Evolutionary conservation across 108 stramenopile genomes (phyloP).

Genomic region (Licmophora abbreviata): DNA sequence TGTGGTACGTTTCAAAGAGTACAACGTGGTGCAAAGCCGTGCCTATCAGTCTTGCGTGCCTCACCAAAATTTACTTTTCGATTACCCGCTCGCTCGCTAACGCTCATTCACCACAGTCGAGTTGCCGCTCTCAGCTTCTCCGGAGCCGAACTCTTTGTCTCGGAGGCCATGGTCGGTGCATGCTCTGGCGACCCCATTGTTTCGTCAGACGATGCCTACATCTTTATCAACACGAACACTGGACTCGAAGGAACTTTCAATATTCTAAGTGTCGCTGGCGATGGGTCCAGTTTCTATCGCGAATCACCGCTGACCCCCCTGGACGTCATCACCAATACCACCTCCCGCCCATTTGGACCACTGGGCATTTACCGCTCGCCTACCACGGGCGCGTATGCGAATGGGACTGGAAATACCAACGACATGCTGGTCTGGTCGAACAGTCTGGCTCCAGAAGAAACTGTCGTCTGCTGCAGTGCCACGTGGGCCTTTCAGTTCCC

Average conservation of each 20-base stretch:
- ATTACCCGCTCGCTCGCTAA: too few relatives aligned
- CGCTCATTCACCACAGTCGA: too few relatives aligned
- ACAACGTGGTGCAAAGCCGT: background rate
- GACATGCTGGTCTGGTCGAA: conserved; percentile 13
- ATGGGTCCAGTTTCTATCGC: conserved; percentile 24
- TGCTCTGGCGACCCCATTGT: conserved; percentile 24
- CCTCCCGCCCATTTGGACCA: conserved; percentile 10
- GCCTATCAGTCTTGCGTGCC: too few relatives aligned
- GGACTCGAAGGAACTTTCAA: conserved; percentile 1
- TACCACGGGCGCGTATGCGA: conserved; percentile 23
- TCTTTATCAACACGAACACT: conserved; percentile 36
- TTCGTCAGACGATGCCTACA: conserved; percentile 24
- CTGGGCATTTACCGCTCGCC: conserved; percentile 36
- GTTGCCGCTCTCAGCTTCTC: conserved; percentile 21
- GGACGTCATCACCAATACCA: conserved; percentile 7
- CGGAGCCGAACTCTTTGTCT: conserved; percentile 17
- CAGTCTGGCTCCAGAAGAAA: conserved; percentile 6
- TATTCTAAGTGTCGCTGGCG: too few relatives aligned
- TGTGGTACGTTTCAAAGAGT: background rate
- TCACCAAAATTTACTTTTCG: background rate
- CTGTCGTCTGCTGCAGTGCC: conserved; percentile 9
- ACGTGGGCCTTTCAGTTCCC: conserved; percentile 30
- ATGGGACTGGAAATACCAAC: conserved; percentile 19
- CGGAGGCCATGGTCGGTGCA: conserved; percentile 19
- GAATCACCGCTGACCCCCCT: conserved; percentile 2